Base-by-base conservation (phyloP, 75 land plant species). In the Pseudotsuga menziesii region DNA sequence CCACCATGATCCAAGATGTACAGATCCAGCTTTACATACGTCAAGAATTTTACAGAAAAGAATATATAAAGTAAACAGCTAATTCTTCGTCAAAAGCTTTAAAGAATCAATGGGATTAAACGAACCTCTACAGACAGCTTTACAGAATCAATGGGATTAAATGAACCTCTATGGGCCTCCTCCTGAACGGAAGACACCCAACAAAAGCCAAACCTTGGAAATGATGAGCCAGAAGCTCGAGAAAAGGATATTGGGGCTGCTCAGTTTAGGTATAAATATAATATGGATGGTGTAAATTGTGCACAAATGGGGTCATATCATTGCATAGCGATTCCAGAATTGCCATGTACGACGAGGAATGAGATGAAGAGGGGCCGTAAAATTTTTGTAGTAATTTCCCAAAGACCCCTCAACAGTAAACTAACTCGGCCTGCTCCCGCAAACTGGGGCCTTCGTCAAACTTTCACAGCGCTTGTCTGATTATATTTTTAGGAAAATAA, bases 1-100 rank as follows among this genome's bases (percentile, higher is more conserved):
- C 72, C 72, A 69, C 72, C 48, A 69, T 69, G 72, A 22, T 44
- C 52, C 72, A 41, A 19, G 19, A 67, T 32, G 32, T n/a, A 67
- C 22, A 67, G 52, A 67, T 67, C 52, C 72, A 67, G 72, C 72
- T 67, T 39, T 67, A 17, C 44, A 67, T 22, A 14, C 36, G 48
- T 39, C 72, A 16, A 39, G 9, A 66, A 66, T 35, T 17, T 35
- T 20, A 67, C 9, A 67, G 13, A 41, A n/a, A 32, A 69, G 20
- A 20, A 7, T 1, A 69, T 41, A 67, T 52, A 69, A 69, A 69
- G 52, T 41, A 69, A 41, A 69, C 72, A 41, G 52, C 41, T 20
- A 69, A 41, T 69, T n/a, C 20, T 69, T 17, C 6, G 48, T 69
- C 72, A 41, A 69, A 69, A 39, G 52, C 39, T 20, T 19, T 8